phyloP scores from a whole-genome alignment of 2,329 filamentous ascomycete species.

The Arthrobotrys iridis region DNA sequence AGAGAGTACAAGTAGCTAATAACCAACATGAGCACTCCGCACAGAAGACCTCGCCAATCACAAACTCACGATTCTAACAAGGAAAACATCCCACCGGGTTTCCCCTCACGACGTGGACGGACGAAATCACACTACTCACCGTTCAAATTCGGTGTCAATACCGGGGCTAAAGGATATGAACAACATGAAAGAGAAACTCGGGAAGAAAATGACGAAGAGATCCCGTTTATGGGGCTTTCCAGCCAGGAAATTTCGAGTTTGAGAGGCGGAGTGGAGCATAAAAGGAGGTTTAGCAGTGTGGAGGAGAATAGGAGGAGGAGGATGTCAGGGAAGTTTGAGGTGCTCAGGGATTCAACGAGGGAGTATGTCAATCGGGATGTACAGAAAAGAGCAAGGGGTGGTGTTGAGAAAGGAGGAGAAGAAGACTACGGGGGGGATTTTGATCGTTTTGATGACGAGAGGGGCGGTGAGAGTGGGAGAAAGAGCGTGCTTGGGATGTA shows the following conservation, averaged over 20 bases:
- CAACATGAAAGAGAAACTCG: neutral
- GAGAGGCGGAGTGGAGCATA: neutral
- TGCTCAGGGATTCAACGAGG: constrained; percentile 24
- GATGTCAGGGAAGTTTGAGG: neutral
- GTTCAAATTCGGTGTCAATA: neutral
- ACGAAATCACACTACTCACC: neutral
- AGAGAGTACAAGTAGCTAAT: no score
- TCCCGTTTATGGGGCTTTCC: neutral
- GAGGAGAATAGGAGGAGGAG: neutral
- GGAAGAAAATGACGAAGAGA: neutral
- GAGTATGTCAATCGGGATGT: constrained; percentile 8
- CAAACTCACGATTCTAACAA: neutral
- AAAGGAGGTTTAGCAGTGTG: neutral
- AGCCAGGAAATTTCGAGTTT: neutral
- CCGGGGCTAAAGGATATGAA: neutral
- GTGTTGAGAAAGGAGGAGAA: neutral
- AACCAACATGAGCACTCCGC: neutral
- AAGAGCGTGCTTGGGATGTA: neutral
- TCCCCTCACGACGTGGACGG: neutral
- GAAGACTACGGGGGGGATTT: neutral
- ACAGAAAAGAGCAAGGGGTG: neutral
- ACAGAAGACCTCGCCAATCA: neutral
- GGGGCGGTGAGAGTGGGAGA: neutral
- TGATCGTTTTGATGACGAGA: neutral
- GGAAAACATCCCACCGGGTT: constrained; percentile 18